Evolutionary conservation across 164 flowering plant species (phyloP), one percentile per base, ranked within the genome.

Genomic region (Chloranthus sessilifolius): DNA sequence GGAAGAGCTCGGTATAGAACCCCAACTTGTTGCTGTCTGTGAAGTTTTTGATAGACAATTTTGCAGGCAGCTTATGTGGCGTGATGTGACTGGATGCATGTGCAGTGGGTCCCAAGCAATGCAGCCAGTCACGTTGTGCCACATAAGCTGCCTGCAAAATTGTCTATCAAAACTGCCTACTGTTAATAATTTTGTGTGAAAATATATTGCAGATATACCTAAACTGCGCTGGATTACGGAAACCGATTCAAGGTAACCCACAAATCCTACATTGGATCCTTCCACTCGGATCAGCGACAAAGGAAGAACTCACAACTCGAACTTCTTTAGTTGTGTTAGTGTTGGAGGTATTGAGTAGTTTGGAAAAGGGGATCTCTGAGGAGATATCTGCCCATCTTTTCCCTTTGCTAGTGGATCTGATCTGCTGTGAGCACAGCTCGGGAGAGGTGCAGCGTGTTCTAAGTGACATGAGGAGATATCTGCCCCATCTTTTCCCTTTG

Each of bases 371-470:
- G 14, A 59, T 74, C 0, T 85, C 89, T 42, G 72, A 58, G 54
- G 80, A 67, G 64, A 59, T 81, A 39, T 63, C 69, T 12, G 48
- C 77, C 0, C 72, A 52, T 7, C 57, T 89, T 36, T 94, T 87
- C 58, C 99, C 96, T 0, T 53, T 81, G 67, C 60, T 94, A 58
- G 81, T 83, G 30, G 81, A 85, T 55, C 85, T 94, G 21, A 80
- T 94, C 16, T 63, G 78, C 60, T 71, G 96, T 28, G 99, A 94
- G 69, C 97, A 94, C 55, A 83, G 83, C 72, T 87, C 97, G 3
- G 66, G 72, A 44, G 95, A 89, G 62, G 96, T 89, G 38, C 96
- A 74, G 59, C 62, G 21, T 15, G 71, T 72, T 30, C 59, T 89
- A 37, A 77, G 88, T 61, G 58, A 65, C 63, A 67, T 94, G 39